Evolutionary conservation across 192 early-diverging fungal species (phyloP).

Genomic region (Coemansia sp.): DNA sequence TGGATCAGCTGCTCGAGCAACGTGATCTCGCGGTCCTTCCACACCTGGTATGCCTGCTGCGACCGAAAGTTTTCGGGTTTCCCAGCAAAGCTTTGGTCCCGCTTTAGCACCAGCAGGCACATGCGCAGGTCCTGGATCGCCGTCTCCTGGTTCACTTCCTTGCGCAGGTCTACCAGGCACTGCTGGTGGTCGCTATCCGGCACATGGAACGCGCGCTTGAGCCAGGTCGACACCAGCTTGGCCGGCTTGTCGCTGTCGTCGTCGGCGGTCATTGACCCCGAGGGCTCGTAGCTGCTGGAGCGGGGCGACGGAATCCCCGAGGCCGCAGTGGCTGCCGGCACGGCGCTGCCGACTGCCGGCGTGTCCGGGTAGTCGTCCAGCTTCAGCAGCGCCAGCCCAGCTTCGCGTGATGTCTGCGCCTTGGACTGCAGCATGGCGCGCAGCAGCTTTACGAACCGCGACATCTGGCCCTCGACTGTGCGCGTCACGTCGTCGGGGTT

Average conservation of each 20-base stretch:
- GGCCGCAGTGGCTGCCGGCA: neutral
- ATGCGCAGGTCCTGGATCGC: constrained; percentile 40
- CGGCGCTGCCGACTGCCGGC: constrained; percentile 3
- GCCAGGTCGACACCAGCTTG: constrained; percentile 24
- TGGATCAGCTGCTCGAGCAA: constrained; percentile 49
- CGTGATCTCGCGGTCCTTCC: constrained; percentile 51
- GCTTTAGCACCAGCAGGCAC: constrained; percentile 38
- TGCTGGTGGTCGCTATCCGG: constrained; percentile 29
- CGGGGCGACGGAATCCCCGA: constrained; percentile 10
- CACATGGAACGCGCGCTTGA: constrained; percentile 31
- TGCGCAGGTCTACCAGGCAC: constrained; percentile 26
- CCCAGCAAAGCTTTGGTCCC: constrained; percentile 46
- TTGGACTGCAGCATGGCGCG: constrained; percentile 39
- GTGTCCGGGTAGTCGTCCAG: constrained; percentile 38
- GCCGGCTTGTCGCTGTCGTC: constrained; percentile 1
- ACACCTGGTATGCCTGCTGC: constrained; percentile 31
- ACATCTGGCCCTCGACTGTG: constrained; percentile 43
- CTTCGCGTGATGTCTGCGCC: constrained; percentile 47
- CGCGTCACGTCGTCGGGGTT: constrained; percentile 21
- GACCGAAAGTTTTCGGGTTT: constrained; percentile 39
- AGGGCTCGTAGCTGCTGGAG: constrained; percentile 5
- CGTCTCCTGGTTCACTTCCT: constrained; percentile 46
- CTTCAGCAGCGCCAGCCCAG: constrained; percentile 42
- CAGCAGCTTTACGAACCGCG: constrained; percentile 41
- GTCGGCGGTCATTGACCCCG: constrained; percentile 2